phyloP scores from a whole-genome alignment of 2,329 filamentous ascomycete species.

The Nannizziopsis barbatae region DNA sequence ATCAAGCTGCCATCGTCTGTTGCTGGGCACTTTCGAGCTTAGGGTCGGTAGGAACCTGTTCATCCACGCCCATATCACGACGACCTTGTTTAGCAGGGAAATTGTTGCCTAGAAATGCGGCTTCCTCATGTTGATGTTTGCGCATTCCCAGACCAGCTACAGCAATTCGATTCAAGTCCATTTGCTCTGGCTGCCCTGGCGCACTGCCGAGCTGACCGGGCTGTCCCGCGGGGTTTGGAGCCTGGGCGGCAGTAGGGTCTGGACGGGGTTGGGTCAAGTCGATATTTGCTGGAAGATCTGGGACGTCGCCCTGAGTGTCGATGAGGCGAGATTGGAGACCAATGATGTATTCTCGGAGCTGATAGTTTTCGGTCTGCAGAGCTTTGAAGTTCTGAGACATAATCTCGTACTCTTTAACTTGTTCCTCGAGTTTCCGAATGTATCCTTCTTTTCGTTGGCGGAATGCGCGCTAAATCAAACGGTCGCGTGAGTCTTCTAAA shows the following conservation, averaged over 20 bases:
- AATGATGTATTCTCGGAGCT: constrained; percentile 83
- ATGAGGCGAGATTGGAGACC: constrained; percentile 77
- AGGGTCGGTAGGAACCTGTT: constrained; percentile 1
- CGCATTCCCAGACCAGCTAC: constrained; percentile 36
- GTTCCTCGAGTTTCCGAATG: constrained; percentile 92
- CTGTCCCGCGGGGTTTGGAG: constrained; percentile 8
- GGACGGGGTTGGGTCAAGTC: constrained; percentile 51
- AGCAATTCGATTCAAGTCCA: constrained; percentile 35
- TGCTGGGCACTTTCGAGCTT: background rate
- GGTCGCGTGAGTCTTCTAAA: background rate
- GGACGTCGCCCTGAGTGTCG: constrained; percentile 71
- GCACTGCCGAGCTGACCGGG: background rate
- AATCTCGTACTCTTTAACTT: constrained; percentile 68
- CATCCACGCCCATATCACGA: constrained; percentile 3
- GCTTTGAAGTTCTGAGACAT: constrained; percentile 68
- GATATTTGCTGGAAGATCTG: constrained; percentile 69
- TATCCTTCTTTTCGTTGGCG: constrained; percentile 95
- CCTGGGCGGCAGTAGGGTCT: constrained; percentile 19
- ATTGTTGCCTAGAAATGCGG: constrained; percentile 24
- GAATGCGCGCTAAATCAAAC: constrained; percentile 64
- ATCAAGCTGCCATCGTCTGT: background rate
- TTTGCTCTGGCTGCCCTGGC: constrained; percentile 24
- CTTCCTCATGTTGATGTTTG: constrained; percentile 32
- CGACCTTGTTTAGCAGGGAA: constrained; percentile 23
- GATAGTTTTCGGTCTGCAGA: constrained; percentile 81